Conservation (phyloP, 495 filamentous ascomycete species). For the Letharia columbiana region DNA sequence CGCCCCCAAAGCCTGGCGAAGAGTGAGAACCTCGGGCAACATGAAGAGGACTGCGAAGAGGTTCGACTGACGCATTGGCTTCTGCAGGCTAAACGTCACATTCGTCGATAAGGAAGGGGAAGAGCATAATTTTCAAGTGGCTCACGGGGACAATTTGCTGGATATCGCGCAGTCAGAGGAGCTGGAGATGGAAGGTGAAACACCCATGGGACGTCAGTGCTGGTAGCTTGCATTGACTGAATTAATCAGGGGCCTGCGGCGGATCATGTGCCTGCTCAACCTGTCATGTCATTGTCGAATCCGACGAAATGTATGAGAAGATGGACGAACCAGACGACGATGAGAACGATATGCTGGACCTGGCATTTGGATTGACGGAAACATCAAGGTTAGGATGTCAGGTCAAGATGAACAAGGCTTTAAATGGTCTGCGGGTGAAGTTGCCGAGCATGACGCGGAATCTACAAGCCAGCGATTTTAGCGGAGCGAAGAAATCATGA, state of each 20-base stretch:
- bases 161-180: constrained; percentile 93
- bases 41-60: background rate
- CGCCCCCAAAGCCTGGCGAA: constrained; percentile 83
- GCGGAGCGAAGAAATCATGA: constrained; percentile 36
- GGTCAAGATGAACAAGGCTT: constrained; percentile 78
- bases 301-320: constrained; percentile 76
- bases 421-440: constrained; percentile 77
- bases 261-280: constrained; percentile 96
- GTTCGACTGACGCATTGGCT: constrained; percentile 4
- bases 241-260: constrained; percentile 66
- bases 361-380: constrained; percentile 93
- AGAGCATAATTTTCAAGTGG: constrained; percentile 65
- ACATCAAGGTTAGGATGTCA: constrained; percentile 95
- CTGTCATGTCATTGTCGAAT: constrained; percentile 88
- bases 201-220: background rate
- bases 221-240: background rate
- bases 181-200: constrained; percentile 86
- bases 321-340: constrained; percentile 92
- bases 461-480: constrained; percentile 89
- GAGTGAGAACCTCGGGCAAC: constrained; percentile 51
- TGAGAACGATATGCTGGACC: constrained; percentile 98
- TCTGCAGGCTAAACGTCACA: constrained; percentile 68
- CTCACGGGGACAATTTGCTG: constrained; percentile 80
- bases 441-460: constrained; percentile 93
- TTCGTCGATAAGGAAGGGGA: constrained; percentile 91